Evolutionary conservation across 1,139 yeast species (phyloP).

Genomic region (Candida sp.): DNA sequence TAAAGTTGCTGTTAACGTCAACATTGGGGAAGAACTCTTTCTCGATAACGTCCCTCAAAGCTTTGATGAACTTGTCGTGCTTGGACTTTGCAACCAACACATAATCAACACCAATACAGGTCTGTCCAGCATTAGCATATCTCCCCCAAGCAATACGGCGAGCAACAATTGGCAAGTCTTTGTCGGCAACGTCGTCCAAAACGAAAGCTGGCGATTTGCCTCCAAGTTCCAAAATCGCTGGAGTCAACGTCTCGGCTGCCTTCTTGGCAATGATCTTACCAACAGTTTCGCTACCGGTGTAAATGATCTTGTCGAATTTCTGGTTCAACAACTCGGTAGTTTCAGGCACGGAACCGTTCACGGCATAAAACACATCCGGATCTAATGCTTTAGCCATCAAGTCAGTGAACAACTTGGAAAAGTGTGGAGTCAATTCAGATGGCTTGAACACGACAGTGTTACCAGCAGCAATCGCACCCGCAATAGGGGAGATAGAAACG

Average conservation of each 20-base stretch:
- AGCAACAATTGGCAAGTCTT: constrained; percentile 55
- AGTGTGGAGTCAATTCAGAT: constrained; percentile 72
- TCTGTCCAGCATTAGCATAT: constrained; percentile 81
- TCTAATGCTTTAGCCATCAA: constrained; percentile 57
- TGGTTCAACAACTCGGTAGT: constrained; percentile 65
- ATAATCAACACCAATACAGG: constrained; percentile 91
- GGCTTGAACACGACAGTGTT: constrained; percentile 83
- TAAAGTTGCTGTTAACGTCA: constrained; percentile 40
- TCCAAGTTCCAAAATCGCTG: constrained; percentile 82
- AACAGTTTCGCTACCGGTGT: constrained; percentile 79
- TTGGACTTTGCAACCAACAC: constrained; percentile 63
- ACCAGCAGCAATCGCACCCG: constrained; percentile 91
- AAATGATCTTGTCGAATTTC: constrained; percentile 80
- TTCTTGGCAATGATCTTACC: constrained; percentile 79
- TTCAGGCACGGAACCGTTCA: constrained; percentile 78
- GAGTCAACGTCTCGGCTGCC: constrained; percentile 86
- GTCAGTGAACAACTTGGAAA: constrained; percentile 56
- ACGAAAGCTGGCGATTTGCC: constrained; percentile 88
- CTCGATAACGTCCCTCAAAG: constrained; percentile 39
- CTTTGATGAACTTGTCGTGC: constrained; percentile 53
- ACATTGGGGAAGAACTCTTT: constrained; percentile 39
- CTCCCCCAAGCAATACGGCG: constrained; percentile 81
- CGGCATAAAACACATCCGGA: constrained; percentile 59
- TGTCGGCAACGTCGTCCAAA: constrained; percentile 49
- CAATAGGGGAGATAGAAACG: constrained; percentile 66